Evolutionary conservation across 306 rosid genomes (phyloP), one percentile per base, ranked within the genome.

Genomic region (Gastrolobium villosum): DNA sequence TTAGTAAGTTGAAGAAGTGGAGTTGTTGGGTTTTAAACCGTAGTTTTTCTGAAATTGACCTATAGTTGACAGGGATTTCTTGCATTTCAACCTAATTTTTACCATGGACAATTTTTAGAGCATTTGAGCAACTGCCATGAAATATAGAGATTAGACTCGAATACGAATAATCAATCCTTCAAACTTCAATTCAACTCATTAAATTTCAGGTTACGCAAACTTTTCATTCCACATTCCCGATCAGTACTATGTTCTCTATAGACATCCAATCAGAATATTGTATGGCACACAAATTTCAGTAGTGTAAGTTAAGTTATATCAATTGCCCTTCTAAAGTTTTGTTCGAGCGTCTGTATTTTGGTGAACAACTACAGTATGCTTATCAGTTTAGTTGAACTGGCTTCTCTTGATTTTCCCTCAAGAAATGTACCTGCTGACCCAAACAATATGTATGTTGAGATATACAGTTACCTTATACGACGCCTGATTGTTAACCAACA

Each of bases 391-490:
- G 10, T 39, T 65, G 46, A 7, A 4, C 41, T 44, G 69, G 39
- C 75, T 66, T 77, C 56, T 65, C 46, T 26, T n/a, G 26, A 66
- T 31, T 54, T 66, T 54, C 30, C 44, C 37, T 34, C 40, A 10
- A 35, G 52, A 68, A 78, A 64, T 55, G 53, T 45, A 3, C 46
- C 13, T 31, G 41, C 78, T 79, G 78, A 10, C n/a, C 49, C 14
- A 43, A 66, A 39, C 59, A 8, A 59, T 11, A 10, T 10, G 20
- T 14, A 77, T 14, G 37, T 54, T 20, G 34, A 54, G n/a, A 40
- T 46, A 54, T 41, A 6, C 46, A 53, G 49, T 76, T 53, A 41
- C 15, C 37, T 10, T 40, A 54, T 31, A 31, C 2, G 15, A 37
- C 5, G 14, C 50, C 50, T 62, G 40, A 62, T 48, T 63, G 43